Evolutionary conservation across 2,329 filamentous ascomycete genomes (phyloP), one percentile per base, ranked within the genome.

Genomic region (Diaporthe vexans): DNA sequence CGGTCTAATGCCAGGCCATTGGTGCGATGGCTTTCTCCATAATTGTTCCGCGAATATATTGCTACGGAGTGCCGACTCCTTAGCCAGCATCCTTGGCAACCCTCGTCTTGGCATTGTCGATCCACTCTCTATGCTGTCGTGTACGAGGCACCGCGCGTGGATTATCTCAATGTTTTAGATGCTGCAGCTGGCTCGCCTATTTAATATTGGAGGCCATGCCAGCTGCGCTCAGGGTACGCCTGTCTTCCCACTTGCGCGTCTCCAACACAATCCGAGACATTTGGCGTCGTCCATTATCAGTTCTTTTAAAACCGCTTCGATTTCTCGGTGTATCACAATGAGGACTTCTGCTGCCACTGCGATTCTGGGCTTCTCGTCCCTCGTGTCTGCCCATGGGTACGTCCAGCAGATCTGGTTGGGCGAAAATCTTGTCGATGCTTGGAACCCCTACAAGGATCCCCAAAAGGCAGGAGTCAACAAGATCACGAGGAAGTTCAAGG

Each of bases 31-130:
- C 26, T 63, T 63, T 63, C 59, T 63, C 59, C 59, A 63, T 63
- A 48, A 63, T 63, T 63, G 40, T 63, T 48, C 59, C 59, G 59
- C 59, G 40, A 63, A 63, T 48, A 63, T 63, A 63, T 63, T 63
- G 59, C 24, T n/a, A 63, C 59, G 59, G 59, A 63, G 59, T 33
- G 7, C 40, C 59, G 21, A 21, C 59, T 63, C 59, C 59, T 63
- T 48, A 21, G 40, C 59, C 15, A 33, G 10, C 24, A n/a, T 40
- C 40, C 59, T 48, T 63, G 59, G 59, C 59, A 35, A 8, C 40
- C 4, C n/a, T 48, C 11, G 19, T 63, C 59, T 63, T 48, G 40
- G 59, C 59, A 9, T 24, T 33, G 59, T 46, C 26, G 17, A n/a
- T 19, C 40, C 26, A 63, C 40, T 33, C 59, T 26, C 46, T 40